Evolutionary conservation across 2,329 filamentous ascomycete species (phyloP), one percentile per base, ranked within the genome.

Genomic region (Penicillium sp.): DNA sequence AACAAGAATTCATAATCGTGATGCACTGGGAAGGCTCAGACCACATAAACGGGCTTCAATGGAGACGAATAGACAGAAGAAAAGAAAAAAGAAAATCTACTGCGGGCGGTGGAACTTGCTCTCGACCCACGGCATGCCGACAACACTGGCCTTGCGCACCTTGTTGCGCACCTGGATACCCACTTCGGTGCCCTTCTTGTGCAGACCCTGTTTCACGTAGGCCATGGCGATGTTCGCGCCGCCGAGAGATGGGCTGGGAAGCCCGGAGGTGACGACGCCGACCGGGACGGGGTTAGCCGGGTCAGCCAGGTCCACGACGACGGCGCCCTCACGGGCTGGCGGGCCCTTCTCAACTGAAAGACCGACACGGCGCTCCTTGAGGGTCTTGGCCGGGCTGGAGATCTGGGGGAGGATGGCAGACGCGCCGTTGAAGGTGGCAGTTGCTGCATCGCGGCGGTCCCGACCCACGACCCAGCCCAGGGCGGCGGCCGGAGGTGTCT

Each of bases 151-250:
- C 68, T 81, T 82, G 56, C 87, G 80, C 60, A 78, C 74, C 70
- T 83, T 86, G 14, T 88, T 89, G 37, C 90, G 75, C 2, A 95
- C 83, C 26, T 87, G 65, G 3, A 95, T 82, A 13, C 82, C 78
- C 5, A 95, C 72, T 69, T 91, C 83, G 1, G 88, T 94, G 8
- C 88, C 89, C 20, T 79, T 75, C 76, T 94, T 94, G 65, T 94
- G 87, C 62, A 83, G 70, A 0, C 87, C 87, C 48, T 86, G 81
- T 67, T 81, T 80, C 60, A 96, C 75, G 62, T 95, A 95, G 0
- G 84, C 93, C 93, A 98, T 98, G 41, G 91, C 89, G 48, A 98
- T 91, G 66, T 97, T 96, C 73, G 85, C 85, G 3, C 69, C 69
- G 50, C 83, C 83, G 33, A 96, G 71, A 0, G 84, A 87, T 2